phyloP scores from a whole-genome alignment of 2,329 filamentous ascomycete genomes.

The Aphanocladium album region DNA sequence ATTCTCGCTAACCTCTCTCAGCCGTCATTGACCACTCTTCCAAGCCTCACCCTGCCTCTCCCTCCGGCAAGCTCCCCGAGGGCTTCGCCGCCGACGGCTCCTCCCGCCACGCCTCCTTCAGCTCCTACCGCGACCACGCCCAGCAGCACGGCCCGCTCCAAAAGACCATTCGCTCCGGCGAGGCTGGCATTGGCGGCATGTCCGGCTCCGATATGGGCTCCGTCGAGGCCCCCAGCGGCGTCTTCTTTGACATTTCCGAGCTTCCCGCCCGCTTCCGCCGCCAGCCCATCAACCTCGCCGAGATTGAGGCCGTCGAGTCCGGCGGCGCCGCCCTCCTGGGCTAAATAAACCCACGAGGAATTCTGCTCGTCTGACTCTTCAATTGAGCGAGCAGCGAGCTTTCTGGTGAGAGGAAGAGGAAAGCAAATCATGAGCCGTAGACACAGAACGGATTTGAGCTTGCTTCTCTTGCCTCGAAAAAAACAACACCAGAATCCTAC shows the following conservation, averaged over 20 bases:
- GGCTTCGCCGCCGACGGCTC: conserved; percentile 36
- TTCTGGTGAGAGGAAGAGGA: neutral
- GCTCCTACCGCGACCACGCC: conserved; percentile 70
- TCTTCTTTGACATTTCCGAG: conserved; percentile 85
- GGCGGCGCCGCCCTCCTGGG: conserved; percentile 66
- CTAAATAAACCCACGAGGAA: conserved; percentile 25
- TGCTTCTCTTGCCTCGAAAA: neutral
- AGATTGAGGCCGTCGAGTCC: conserved; percentile 95
- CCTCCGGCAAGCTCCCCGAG: conserved; percentile 57
- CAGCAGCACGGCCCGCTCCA: conserved; percentile 73
- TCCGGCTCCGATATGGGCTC: conserved; percentile 68
- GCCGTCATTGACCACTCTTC: conserved; percentile 69
- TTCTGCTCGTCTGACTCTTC: neutral
- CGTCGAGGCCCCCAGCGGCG: conserved; percentile 63
- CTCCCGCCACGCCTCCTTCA: conserved; percentile 58
- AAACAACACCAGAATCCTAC: neutral
- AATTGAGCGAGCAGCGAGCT: neutral
- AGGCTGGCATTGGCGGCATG: conserved; percentile 50
- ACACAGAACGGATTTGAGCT: neutral
- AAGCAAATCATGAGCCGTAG: neutral
- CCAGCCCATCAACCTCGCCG: conserved; percentile 64
- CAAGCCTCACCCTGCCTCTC: conserved; percentile 67
- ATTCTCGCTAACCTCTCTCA: conserved; percentile 32
- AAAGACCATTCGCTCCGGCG: conserved; percentile 43
- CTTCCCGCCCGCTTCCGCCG: conserved; percentile 80